phyloP scores from a whole-genome alignment of 2,329 filamentous ascomycete species.

The Scopulariopsis brevicaulis region DNA sequence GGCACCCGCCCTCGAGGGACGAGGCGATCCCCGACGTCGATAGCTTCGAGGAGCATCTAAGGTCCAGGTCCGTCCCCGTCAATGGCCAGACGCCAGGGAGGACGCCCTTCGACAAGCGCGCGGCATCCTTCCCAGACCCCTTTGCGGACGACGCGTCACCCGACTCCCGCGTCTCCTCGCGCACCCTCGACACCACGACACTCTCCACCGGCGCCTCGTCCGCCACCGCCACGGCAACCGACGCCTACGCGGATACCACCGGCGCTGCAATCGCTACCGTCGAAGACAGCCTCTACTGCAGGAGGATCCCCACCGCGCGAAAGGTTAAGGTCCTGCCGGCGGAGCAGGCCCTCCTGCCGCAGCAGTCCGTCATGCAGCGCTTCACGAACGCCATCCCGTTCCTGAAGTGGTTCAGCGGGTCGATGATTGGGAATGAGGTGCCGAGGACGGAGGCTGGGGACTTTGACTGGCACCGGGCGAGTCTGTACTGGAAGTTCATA shows the following conservation, averaged over 20 bases:
- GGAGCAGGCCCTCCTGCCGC: conserved; percentile 59
- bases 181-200: conserved; percentile 39
- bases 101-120: conserved; percentile 10
- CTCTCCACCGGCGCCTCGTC: conserved; percentile 30
- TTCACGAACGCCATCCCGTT: conserved; percentile 56
- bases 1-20: conserved; percentile 52
- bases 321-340: conserved; percentile 54
- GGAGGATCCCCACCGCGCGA: conserved; percentile 55
- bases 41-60: conserved; percentile 13
- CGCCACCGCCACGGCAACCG: conserved; percentile 33
- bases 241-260: conserved; percentile 6
- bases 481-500: conserved; percentile 56
- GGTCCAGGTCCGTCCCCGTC: conserved; percentile 24
- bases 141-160: conserved; percentile 27
- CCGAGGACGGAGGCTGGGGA: conserved; percentile 61
- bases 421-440: conserved; percentile 65
- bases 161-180: conserved; percentile 37
- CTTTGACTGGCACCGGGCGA: conserved; percentile 64
- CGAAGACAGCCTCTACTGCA: conserved; percentile 36
- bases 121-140: conserved; percentile 20
- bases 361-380: conserved; percentile 53
- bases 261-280: neutral
- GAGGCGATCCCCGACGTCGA: conserved; percentile 46
- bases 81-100: conserved; percentile 14
- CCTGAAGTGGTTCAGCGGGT: conserved; percentile 59